Conservation (phyloP, 306 rosid genomes). For the Betula pendula region DNA sequence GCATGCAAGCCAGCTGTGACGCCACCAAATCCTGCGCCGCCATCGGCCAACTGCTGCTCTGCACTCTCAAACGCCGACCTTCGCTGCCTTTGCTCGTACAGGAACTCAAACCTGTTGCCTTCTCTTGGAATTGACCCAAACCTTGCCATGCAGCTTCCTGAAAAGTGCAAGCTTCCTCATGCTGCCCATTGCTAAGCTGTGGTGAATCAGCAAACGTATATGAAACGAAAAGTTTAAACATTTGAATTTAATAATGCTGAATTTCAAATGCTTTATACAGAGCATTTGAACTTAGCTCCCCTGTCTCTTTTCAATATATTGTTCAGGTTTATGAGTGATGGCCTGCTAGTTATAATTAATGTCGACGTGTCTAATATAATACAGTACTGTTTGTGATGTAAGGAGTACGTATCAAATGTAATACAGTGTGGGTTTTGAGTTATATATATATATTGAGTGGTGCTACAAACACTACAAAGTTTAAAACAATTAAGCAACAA, state of each 20-base stretch:
- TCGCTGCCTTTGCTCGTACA: constrained; percentile 54
- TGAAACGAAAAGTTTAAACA: neutral
- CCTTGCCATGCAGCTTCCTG: constrained; percentile 60
- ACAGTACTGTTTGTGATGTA: no score
- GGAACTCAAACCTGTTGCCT: constrained; percentile 50
- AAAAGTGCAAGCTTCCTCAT: constrained; percentile 50
- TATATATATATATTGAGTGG: no score
- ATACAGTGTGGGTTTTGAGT: no score
- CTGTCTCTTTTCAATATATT: no score
- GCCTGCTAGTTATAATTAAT: no score
- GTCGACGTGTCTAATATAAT: no score
- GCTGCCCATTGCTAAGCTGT: constrained; percentile 41
- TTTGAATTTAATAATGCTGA: neutral
- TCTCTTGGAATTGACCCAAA: constrained; percentile 58
- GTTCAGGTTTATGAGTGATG: no score
- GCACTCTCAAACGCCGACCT: constrained; percentile 45
- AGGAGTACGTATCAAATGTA: no score
- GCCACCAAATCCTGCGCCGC: constrained; percentile 46
- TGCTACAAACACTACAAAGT: no score
- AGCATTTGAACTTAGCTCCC: neutral
- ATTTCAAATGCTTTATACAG: neutral
- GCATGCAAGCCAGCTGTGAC: constrained; percentile 54
- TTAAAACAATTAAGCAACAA: no score
- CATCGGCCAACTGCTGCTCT: constrained; percentile 36
- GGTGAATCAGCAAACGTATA: neutral